Evolutionary conservation across 192 early-diverging fungal species (phyloP), one percentile per base, ranked within the genome.

Genomic region (Backusella mclennaniae): DNA sequence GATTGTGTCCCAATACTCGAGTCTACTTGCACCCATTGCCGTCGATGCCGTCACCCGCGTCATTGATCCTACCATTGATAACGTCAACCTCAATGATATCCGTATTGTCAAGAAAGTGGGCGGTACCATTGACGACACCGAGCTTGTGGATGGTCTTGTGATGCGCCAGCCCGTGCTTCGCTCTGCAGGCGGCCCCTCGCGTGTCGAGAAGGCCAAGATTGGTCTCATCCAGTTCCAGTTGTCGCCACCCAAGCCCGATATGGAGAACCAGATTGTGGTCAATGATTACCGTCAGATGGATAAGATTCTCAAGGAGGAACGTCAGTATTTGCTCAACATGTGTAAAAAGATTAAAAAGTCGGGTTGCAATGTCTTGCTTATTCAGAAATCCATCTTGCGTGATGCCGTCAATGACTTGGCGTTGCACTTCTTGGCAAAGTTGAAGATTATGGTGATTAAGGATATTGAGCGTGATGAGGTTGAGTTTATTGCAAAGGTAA

Each of bases 231-330:
- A 99, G 84, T 99, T 99, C 93, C 98, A 99, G 85, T 89, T 99
- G 21, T 98, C 97, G 19, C 96, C 98, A 26, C 98, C 98, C 42
- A 99, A 99, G 83, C 97, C 98, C 53, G 97, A 98, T 82, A 99
- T 99, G 96, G 98, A 99, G 82, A 99, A 99, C 87, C 97, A 98
- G 83, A 94, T 99, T 68, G 92, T 99, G 35, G 96, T 99, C 38
- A 99, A 98, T 84, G 98, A 99, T 82, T 99, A 99, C 86, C 93
- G 97, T 66, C 96, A 99, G 80, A 99, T 99, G 98, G 98, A 99
- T 85, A 97, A 97, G 83, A 98, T 99, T 81, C 85, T 99, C 73
- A 99, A 99, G 85, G 98, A 99, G 84, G 98, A 99, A 84, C 92
- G 98, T 49, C 92, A 95, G 77, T 99, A 99, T 74, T 84, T 99